These are phyloP conservation scores for Phialemonium atrogriseum DNA, from an alignment of 2,329 filamentous ascomycete species.

Conservation along the genomic window DNA sequence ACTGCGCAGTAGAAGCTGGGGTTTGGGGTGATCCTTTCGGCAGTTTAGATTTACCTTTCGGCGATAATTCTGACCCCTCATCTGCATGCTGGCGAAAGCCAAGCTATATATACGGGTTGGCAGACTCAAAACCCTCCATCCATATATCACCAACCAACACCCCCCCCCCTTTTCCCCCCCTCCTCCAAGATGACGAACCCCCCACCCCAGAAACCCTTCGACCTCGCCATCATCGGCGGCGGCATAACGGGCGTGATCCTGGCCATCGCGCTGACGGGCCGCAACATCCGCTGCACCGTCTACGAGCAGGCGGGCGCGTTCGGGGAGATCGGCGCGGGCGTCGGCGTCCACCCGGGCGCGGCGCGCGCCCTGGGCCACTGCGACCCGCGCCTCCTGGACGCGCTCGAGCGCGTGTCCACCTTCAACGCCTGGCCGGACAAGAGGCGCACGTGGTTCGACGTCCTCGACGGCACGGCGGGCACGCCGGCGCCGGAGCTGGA, in stretches of 20 bases:
- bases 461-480: constrained; percentile 14
- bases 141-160: no score
- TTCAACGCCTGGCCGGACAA: constrained; percentile 13
- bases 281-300: constrained; percentile 21
- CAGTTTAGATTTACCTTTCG: no score
- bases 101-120: no score
- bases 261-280: constrained; percentile 21
- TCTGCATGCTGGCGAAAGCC: no score
- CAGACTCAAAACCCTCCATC: no score
- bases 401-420: constrained; percentile 19
- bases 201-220: constrained; percentile 1
- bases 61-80: no score
- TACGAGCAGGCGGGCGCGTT: constrained; percentile 26
- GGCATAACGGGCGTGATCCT: constrained; percentile 30
- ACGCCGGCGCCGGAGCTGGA: constrained; percentile 6
- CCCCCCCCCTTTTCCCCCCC: no score
- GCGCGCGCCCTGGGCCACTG: constrained; percentile 20
- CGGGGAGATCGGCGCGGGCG: constrained; percentile 28
- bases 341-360: constrained; percentile 26
- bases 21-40: no score
- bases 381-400: constrained; percentile 18
- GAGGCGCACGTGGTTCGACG: constrained; percentile 16
- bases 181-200: no score
- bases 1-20: no score
- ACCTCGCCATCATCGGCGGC: constrained; percentile 28